Evolutionary conservation across 371 early-diverging fungal genomes (phyloP).

Genomic region (Syncephalastrum monosporum): DNA sequence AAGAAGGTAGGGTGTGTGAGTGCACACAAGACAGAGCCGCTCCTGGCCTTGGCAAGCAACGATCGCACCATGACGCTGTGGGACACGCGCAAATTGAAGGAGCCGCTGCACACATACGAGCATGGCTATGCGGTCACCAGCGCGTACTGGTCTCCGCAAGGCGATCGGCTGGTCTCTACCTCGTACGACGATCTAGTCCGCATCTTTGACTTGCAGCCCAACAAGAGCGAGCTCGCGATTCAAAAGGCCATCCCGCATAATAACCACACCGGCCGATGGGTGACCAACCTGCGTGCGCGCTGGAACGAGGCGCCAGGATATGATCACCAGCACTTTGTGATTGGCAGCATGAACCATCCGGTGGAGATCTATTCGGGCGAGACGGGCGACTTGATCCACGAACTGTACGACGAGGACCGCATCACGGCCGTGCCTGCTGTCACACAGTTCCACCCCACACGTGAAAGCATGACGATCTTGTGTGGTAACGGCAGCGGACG

Average conservation of each 20-base stretch:
- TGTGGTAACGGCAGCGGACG: constrained; percentile 45
- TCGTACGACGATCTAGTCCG: constrained; percentile 56
- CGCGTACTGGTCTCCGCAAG: constrained; percentile 72
- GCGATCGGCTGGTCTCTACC: constrained; percentile 44
- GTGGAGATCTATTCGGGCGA: constrained; percentile 64
- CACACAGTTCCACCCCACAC: constrained; percentile 62
- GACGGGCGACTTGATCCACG: constrained; percentile 49
- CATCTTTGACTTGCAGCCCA: constrained; percentile 42
- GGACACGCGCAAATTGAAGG: constrained; percentile 67
- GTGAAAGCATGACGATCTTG: constrained; percentile 25
- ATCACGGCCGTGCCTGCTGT: constrained; percentile 73
- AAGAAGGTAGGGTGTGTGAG: constrained; percentile 73
- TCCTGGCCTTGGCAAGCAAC: constrained; percentile 65
- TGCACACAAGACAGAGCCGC: constrained; percentile 34
- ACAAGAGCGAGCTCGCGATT: constrained; percentile 32
- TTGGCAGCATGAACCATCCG: constrained; percentile 72
- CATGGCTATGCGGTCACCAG: constrained; percentile 67
- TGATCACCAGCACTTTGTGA: constrained; percentile 48
- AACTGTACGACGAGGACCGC: constrained; percentile 48
- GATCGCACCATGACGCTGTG: constrained; percentile 73
- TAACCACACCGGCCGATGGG: constrained; percentile 75
- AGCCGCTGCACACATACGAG: constrained; percentile 40
- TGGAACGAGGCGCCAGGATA: constrained; percentile 52
- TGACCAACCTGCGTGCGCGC: constrained; percentile 70
- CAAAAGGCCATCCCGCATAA: constrained; percentile 59